These are phyloP conservation scores for Penicillium odoratum DNA, from an alignment of 495 filamentous ascomycete species.

Conservation along the genomic window DNA sequence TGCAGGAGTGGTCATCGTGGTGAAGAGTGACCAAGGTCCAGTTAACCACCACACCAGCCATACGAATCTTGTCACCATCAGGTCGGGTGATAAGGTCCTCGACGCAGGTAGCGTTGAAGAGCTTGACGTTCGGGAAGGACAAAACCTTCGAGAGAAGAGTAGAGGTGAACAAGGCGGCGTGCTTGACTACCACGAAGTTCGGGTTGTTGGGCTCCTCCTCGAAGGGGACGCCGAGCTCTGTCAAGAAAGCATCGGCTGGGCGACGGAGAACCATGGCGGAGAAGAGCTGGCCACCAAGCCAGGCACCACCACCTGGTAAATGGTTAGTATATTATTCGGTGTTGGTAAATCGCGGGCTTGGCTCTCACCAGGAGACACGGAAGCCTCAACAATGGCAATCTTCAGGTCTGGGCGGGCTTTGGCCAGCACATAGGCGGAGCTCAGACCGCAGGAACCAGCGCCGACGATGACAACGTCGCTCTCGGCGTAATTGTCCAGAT, in stretches of 20 bases:
- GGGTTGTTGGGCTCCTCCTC: conserved; percentile 84
- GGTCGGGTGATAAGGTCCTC: conserved; percentile 86
- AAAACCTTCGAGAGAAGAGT: conserved; percentile 81
- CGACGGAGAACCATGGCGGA: conserved; percentile 92
- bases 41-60: conserved; percentile 90
- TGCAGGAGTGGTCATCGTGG: conserved; percentile 89
- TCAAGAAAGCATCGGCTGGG: conserved; percentile 80
- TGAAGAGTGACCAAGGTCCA: conserved; percentile 91
- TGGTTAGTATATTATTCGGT: background rate
- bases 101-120: conserved; percentile 90
- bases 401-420: conserved; percentile 85
- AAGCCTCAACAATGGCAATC: conserved; percentile 87
- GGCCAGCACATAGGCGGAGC: conserved; percentile 78
- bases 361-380: conserved; percentile 67
- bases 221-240: conserved; percentile 77
- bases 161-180: conserved; percentile 87
- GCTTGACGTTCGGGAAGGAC: conserved; percentile 83
- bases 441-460: conserved; percentile 83
- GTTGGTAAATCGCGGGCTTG: background rate
- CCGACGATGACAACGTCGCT: conserved; percentile 90
- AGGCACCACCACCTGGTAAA: conserved; percentile 70
- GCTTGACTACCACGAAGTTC: conserved; percentile 86
- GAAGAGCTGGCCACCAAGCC: conserved; percentile 92
- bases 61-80: conserved; percentile 49
- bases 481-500: conserved; percentile 87